Evolutionary conservation across 768 basidiomycete genomes (phyloP), one percentile per base, ranked within the genome.

Genomic region (Cytidiella melzeri): DNA sequence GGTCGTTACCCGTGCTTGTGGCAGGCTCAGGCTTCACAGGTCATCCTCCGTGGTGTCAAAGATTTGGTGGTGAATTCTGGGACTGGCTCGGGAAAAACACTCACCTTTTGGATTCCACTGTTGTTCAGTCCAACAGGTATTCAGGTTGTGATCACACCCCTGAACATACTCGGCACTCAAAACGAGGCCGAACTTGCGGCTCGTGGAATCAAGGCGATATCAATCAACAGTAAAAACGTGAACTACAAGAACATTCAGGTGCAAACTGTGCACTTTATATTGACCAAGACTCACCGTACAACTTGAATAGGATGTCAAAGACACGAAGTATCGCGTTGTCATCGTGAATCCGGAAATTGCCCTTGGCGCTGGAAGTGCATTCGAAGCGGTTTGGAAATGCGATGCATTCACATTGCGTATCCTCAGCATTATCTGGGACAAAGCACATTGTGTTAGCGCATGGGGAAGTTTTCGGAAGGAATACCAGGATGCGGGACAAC

Each of bases 391-490:
- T 3, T 61, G 54, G 57, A 56, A 63, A 28, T 51, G 53, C n/a
- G 18, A 36, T 1, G 20, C 23, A 6, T 42, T 49, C 5, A 42
- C 46, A 4, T 45, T 66, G 2, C 49, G 70, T 10, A 57, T 57
- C 50, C n/a, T n/a, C n/a, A n/a, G n/a, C n/a, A 47, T 70, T 13
- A 59, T 63, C 5, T 60, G 69, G 25, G 71, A 74, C 45, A 68
- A 74, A 53, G 71, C 57, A 0, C 72, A 74, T 41, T 71, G 70
- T 45, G 60, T 70, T 19, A 67, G 59, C n/a, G 56, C 63, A 38
- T 73, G 72, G 72, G 63, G 62, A n/a, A n/a, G n/a, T n/a, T n/a
- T n/a, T n/a, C n/a, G n/a, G n/a, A n/a, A n/a, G n/a, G n/a, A n/a
- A n/a, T n/a, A n/a, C n/a, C n/a, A n/a, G n/a, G n/a, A n/a, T n/a